phyloP scores from a whole-genome alignment of 768 basidiomycete genomes.

The Mycena albidolilacea region DNA sequence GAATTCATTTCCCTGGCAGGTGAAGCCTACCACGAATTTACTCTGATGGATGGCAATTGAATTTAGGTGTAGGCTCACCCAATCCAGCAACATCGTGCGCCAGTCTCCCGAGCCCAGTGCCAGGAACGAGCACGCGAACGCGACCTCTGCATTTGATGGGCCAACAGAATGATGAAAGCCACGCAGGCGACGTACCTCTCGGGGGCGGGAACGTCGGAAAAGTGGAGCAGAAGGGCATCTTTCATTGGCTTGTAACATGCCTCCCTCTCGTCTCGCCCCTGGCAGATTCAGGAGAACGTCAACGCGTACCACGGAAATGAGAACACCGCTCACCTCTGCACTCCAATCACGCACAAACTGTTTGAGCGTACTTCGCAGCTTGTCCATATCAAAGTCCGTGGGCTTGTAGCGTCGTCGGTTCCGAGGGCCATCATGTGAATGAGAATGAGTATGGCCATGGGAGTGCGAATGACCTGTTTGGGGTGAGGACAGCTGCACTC shows the following conservation, averaged over 20 bases:
- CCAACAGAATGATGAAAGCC: slow-evolving; percentile 3
- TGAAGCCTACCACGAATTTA: slow-evolving; percentile 70
- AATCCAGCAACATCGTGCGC: slow-evolving; percentile 90
- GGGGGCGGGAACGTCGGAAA: slow-evolving; percentile 65
- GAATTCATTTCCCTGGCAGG: slow-evolving; percentile 96
- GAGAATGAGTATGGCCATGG: slow-evolving; percentile 32
- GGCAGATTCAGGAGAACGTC: slow-evolving; percentile 5
- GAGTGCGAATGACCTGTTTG: slow-evolving; percentile 35
- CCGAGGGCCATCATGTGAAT: slow-evolving; percentile 44
- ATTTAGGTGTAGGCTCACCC: slow-evolving; percentile 60
- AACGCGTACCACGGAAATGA: not conserved
- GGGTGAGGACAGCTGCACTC: not conserved
- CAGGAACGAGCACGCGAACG: slow-evolving; percentile 88
- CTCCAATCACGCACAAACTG: slow-evolving; percentile 97
- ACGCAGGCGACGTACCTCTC: slow-evolving; percentile 61
- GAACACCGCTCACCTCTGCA: slow-evolving; percentile 68
- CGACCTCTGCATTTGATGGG: slow-evolving; percentile 56
- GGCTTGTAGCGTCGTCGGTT: slow-evolving; percentile 59
- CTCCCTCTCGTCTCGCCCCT: slow-evolving; percentile 87
- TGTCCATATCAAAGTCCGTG: slow-evolving; percentile 88
- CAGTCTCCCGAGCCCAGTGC: slow-evolving; percentile 89
- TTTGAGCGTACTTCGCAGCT: slow-evolving; percentile 91
- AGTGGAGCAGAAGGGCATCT: slow-evolving; percentile 77
- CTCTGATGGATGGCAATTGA: not conserved
- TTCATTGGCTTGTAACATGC: slow-evolving; percentile 87